Percentiles rank a stretch among this genome's conserved stretches.
These are phyloP conservation scores for Athelia sp. DNA, from an alignment of 1,284 basidiomycete species.

Conservation along the genomic window DNA sequence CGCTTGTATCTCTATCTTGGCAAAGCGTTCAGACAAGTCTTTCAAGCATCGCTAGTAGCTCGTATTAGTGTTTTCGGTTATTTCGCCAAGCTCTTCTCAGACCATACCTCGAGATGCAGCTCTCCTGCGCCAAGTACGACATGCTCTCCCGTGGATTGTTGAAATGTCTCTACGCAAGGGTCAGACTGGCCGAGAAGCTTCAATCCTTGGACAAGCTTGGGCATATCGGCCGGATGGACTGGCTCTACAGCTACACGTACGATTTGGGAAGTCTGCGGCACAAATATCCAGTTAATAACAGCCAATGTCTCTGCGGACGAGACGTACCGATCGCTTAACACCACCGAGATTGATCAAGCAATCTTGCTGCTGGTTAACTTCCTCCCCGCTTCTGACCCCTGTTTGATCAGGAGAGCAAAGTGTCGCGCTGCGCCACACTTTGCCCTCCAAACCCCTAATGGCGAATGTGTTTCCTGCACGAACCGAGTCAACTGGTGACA, in stretches of 20 bases:
- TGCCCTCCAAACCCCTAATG: conserved; percentile 85
- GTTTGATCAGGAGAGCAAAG: conserved; percentile 64
- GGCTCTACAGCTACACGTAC: conserved; percentile 96
- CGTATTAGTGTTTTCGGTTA: neutral
- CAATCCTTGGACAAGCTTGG: conserved; percentile 84
- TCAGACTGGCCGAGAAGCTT: conserved; percentile 93
- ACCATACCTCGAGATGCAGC: conserved; percentile 84
- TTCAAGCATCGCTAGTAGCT: conserved; percentile 82
- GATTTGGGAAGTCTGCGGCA: conserved; percentile 74
- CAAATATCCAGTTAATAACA: neutral
- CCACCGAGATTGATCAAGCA: conserved; percentile 83
- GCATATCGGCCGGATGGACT: conserved; percentile 85
- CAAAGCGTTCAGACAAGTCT: conserved; percentile 93
- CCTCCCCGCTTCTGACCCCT: conserved; percentile 34
- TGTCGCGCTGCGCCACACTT: conserved; percentile 89
- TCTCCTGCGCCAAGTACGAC: conserved; percentile 97
- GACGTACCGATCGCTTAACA: conserved; percentile 63
- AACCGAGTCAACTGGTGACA: conserved; percentile 80
- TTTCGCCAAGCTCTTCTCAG: neutral
- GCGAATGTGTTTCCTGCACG: conserved; percentile 97
- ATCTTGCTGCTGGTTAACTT: conserved; percentile 35
- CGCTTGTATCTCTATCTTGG: conserved; percentile 87
- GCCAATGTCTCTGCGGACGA: no score
- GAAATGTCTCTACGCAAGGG: conserved; percentile 95
- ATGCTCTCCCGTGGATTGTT: conserved; percentile 96